phyloP scores from a whole-genome alignment of 1,139 yeast genomes.

The Chernovozyma aurita region DNA sequence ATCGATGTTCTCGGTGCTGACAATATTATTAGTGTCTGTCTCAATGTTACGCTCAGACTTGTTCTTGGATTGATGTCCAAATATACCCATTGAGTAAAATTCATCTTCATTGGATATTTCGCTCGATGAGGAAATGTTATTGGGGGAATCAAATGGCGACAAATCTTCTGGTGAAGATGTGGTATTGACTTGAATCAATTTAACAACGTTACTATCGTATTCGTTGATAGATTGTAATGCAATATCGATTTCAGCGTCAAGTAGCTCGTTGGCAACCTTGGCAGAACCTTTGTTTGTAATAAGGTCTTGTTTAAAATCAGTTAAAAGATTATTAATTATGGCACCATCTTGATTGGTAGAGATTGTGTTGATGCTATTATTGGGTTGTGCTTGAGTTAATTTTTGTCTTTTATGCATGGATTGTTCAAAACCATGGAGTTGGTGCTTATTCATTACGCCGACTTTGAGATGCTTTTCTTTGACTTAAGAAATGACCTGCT shows the following conservation, averaged over 20 bases:
- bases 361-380: neutral
- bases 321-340: neutral
- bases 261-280: slow-evolving; percentile 7
- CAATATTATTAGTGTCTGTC: neutral
- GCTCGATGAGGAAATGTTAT: slow-evolving; percentile 9
- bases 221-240: slow-evolving; percentile 18
- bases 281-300: neutral
- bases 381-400: no score
- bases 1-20: neutral
- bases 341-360: neutral
- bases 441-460: neutral
- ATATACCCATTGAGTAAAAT: neutral
- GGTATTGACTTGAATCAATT: neutral
- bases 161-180: slow-evolving; percentile 9
- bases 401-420: neutral
- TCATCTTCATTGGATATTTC: slow-evolving; percentile 1
- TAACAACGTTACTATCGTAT: slow-evolving; percentile 8
- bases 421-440: neutral
- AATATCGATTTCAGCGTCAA: slow-evolving; percentile 19
- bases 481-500: no score
- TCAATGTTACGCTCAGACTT: neutral
- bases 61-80: no score
- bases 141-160: slow-evolving; percentile 17
- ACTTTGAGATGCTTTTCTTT: no score
- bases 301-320: neutral